Conservation (phyloP, 2,329 filamentous ascomycete species). For the Microsporum ferrugineum region DNA sequence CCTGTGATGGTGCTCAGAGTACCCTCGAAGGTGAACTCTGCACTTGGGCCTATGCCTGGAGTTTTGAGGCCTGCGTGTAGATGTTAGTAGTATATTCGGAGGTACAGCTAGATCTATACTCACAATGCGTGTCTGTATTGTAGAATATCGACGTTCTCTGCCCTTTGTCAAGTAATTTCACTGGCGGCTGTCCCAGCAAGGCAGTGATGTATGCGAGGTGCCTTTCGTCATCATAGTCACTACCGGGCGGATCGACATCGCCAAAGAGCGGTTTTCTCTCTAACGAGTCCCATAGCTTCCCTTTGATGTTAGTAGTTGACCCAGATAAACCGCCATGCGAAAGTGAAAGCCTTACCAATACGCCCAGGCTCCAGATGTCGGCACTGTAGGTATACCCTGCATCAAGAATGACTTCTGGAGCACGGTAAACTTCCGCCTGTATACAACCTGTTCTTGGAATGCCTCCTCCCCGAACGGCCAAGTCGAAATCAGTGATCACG, state of each 20-base stretch:
- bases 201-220: slow-evolving; percentile 14
- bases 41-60: too few species aligned
- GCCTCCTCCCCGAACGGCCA: slow-evolving; percentile 23
- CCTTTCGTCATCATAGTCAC: slow-evolving; percentile 15
- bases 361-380: slow-evolving; percentile 29
- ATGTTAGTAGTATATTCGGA: neutral
- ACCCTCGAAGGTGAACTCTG: too few species aligned
- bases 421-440: slow-evolving; percentile 31
- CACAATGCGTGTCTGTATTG: slow-evolving; percentile 18
- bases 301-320: too few species aligned
- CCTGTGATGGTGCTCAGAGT: too few species aligned
- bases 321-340: neutral
- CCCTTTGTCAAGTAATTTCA: slow-evolving; percentile 7
- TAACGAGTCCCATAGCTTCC: slow-evolving; percentile 25
- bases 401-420: slow-evolving; percentile 28
- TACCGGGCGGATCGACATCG: slow-evolving; percentile 14
- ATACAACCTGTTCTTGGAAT: slow-evolving; percentile 32
- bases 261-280: slow-evolving; percentile 21
- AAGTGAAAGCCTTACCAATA: slow-evolving; percentile 19
- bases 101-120: slow-evolving; percentile 4
- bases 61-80: too few species aligned
- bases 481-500: slow-evolving; percentile 26
- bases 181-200: slow-evolving; percentile 10
- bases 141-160: slow-evolving; percentile 13
- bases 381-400: slow-evolving; percentile 27